Conservation (phyloP, 225 moss, liverwort and hornwort genomes). For the Straminergon stramineum region DNA sequence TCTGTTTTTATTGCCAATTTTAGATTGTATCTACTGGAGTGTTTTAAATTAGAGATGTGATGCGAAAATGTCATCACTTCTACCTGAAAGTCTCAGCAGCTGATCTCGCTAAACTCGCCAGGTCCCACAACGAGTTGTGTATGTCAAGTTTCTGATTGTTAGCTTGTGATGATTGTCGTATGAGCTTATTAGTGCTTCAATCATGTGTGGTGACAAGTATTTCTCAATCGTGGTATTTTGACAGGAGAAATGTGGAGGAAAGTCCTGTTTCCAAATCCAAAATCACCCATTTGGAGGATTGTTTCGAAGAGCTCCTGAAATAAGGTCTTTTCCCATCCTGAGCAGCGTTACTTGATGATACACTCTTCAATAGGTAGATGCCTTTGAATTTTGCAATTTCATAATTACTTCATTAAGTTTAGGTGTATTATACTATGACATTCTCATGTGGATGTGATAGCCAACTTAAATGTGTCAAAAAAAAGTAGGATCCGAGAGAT, state of each 20-base stretch:
- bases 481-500: not conserved
- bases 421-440: not conserved
- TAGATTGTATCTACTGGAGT: not conserved
- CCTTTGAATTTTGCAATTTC: not conserved
- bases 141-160: not conserved
- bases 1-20: not conserved
- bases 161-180: not conserved
- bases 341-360: not conserved
- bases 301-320: conserved; percentile 35
- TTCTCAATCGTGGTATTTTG: not conserved
- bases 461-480: not conserved
- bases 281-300: conserved; percentile 33
- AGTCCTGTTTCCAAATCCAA: conserved; percentile 61
- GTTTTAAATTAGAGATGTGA: not conserved
- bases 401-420: not conserved
- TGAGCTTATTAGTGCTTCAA: not conserved
- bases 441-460: not conserved
- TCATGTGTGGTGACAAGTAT: not conserved
- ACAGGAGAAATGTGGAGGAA: conserved; percentile 61
- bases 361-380: not conserved
- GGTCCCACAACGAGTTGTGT: not conserved
- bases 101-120: not conserved
- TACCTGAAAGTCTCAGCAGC: not conserved
- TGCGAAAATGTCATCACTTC: not conserved
- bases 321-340: conserved; percentile 32